Percentiles rank a stretch among this genome's conserved stretches.
These are phyloP conservation scores for Auricularia sp. DNA, from an alignment of 768 basidiomycete genomes.

Conservation along the genomic window DNA sequence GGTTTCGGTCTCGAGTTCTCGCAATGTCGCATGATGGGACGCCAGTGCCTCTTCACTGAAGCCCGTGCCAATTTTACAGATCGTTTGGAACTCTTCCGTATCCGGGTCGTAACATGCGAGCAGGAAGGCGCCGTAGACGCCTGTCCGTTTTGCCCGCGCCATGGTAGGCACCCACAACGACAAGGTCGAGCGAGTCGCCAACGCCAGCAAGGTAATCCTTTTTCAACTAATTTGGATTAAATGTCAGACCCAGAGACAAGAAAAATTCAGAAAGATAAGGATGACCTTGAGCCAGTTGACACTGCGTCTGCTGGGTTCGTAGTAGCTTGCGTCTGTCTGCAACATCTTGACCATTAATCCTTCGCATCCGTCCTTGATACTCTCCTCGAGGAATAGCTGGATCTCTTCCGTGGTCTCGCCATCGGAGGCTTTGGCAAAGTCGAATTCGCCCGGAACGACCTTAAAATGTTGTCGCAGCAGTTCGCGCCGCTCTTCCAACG, in stretches of 20 bases:
- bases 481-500: constrained; percentile 65
- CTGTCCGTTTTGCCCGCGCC: constrained; percentile 97
- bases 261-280: background rate
- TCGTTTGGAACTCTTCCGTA: constrained; percentile 88
- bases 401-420: constrained; percentile 87
- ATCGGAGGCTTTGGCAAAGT: constrained; percentile 87
- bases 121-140: constrained; percentile 95
- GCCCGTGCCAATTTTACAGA: constrained; percentile 98
- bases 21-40: constrained; percentile 68
- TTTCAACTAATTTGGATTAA: constrained; percentile 57
- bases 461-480: constrained; percentile 74
- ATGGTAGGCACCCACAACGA: constrained; percentile 95
- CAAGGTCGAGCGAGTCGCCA: constrained; percentile 93
- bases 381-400: constrained; percentile 87
- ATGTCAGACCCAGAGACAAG: constrained; percentile 4
- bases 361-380: constrained; percentile 97
- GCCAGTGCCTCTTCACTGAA: constrained; percentile 89
- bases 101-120: constrained; percentile 95
- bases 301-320: constrained; percentile 90
- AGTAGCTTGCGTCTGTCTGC: constrained; percentile 81
- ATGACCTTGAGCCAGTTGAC: constrained; percentile 96
- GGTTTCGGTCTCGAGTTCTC: constrained; percentile 62
- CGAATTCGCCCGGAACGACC: constrained; percentile 79
- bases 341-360: constrained; percentile 99
- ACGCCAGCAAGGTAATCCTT: constrained; percentile 96